Evolutionary conservation across 1,284 basidiomycete genomes (phyloP), one percentile per base, ranked within the genome.

Genomic region (Exobasidium rhododendri): DNA sequence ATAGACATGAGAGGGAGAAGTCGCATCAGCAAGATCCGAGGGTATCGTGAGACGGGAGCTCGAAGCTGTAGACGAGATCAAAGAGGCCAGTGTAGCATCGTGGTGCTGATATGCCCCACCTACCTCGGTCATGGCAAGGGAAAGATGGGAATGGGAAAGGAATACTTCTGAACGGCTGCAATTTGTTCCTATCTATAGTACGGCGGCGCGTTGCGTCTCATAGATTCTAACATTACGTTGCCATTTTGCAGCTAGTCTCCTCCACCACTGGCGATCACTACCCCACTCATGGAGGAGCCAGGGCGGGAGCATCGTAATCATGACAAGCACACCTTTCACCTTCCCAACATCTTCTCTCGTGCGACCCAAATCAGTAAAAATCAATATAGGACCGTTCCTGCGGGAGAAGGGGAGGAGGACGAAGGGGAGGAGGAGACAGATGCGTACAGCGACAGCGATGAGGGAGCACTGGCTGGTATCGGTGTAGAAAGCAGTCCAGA

Each of bases 311-410:
- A 17, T 40, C 35, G 35, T 7, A 40, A 40, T 40, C 35, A 40
- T 17, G 17, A 50, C 5, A 50, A 50, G 52, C 52, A 60, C 26
- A 58, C 61, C 17, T 62, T 60, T 28, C 61, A 62, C 44, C 24
- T 62, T 4, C 61, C 61, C 30, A 62, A 62, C 20, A 17, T 49
- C 20, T 62, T 29, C 52, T 60, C 57, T 26, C 17, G 56, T 17
- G 40, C 20, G 4, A 47, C 17, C 13, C 29, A 26, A 56, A 2
- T 13, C 10, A 30, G 50, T 5, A 22, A 49, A 17, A 35, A n/a
- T 11, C 4, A 13, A 17, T 58, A 50, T 29, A 5, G 28, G 6
- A 4, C 43, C 17, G n/a, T 45, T 20, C 20, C 35, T 51, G 11
- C 17, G 14, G n/a, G 30, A 28, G 57, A 31, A n/a, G 49, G 20